Evolutionary conservation across 2,329 filamentous ascomycete species (phyloP).

Genomic region (Westerdykella ornata): DNA sequence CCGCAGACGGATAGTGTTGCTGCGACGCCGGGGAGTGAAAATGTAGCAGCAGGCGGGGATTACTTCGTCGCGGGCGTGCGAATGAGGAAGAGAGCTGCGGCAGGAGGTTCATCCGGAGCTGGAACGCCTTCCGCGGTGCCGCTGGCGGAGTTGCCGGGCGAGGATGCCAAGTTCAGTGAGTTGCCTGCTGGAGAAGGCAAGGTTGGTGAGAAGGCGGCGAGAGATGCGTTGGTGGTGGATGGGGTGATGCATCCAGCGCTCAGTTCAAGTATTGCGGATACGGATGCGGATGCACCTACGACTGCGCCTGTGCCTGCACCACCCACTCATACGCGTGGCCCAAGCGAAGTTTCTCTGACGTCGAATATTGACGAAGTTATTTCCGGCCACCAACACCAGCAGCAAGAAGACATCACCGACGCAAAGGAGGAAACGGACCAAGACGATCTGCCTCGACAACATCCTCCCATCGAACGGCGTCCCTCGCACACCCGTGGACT

Average conservation of each 20-base stretch:
- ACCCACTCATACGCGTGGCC: constrained; percentile 16
- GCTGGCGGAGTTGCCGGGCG: constrained; percentile 29
- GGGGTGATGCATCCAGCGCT: no score
- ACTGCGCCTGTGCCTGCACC: not conserved
- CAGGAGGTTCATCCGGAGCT: constrained; percentile 22
- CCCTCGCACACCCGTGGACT: constrained; percentile 27
- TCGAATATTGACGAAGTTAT: constrained; percentile 26
- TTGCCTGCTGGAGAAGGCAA: constrained; percentile 1
- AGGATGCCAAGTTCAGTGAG: constrained; percentile 17
- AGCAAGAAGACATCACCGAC: not conserved
- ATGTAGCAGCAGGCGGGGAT: constrained; percentile 8
- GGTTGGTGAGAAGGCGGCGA: no score
- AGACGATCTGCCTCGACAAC: not conserved
- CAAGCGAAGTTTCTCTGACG: constrained; percentile 21
- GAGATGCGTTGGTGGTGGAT: no score
- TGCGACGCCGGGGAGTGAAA: constrained; percentile 7
- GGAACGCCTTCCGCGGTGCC: constrained; percentile 8
- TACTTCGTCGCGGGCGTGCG: constrained; percentile 22
- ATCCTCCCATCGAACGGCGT: constrained; percentile 11
- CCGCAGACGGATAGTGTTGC: constrained; percentile 9
- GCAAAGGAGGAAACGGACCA: not conserved
- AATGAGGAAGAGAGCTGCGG: constrained; percentile 17
- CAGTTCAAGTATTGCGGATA: no score
- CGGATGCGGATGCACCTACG: no score
- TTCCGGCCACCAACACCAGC: constrained; percentile 1